phyloP scores from a whole-genome alignment of 2,329 filamentous ascomycete species.

The Aspergillus viridinutans region DNA sequence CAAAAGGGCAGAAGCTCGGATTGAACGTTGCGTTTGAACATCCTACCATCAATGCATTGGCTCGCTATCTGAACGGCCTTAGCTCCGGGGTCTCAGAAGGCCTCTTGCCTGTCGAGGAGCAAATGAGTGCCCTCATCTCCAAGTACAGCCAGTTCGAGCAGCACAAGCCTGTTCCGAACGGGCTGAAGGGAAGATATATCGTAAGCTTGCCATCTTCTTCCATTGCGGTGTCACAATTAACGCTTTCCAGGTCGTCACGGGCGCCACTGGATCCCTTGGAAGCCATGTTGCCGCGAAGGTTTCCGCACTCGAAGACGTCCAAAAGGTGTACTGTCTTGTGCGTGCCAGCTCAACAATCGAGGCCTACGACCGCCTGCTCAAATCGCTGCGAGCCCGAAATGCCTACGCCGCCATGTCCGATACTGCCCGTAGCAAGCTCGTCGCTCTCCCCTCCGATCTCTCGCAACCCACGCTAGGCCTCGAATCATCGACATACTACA shows the following conservation, averaged over 20 bases:
- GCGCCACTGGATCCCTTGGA: slow-evolving; percentile 63
- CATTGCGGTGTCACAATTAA: neutral
- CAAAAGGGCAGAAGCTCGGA: slow-evolving; percentile 46
- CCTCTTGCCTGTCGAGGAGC: slow-evolving; percentile 33
- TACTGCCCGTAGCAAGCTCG: slow-evolving; percentile 35
- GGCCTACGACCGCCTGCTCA: slow-evolving; percentile 42
- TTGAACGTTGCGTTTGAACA: slow-evolving; percentile 59
- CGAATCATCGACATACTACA: slow-evolving; percentile 34
- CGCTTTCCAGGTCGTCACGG: slow-evolving; percentile 49
- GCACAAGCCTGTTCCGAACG: slow-evolving; percentile 20
- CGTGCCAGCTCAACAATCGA: slow-evolving; percentile 44
- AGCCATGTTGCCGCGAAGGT: slow-evolving; percentile 53
- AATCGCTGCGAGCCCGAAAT: slow-evolving; percentile 40
- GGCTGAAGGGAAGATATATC: slow-evolving; percentile 20
- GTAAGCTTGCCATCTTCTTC: slow-evolving; percentile 7
- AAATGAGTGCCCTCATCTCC: slow-evolving; percentile 47
- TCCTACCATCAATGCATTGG: slow-evolving; percentile 46
- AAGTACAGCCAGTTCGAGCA: slow-evolving; percentile 38
- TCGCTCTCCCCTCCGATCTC: slow-evolving; percentile 48
- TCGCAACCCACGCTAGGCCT: slow-evolving; percentile 49
- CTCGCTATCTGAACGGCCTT: slow-evolving; percentile 42
- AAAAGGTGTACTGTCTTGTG: slow-evolving; percentile 54
- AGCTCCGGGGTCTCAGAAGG: slow-evolving; percentile 30
- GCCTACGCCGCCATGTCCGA: slow-evolving; percentile 22
- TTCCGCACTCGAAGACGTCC: slow-evolving; percentile 29